These are phyloP conservation scores for Afroboletus lepidellus DNA, from an alignment of 1,284 basidiomycete species.

Conservation along the genomic window DNA sequence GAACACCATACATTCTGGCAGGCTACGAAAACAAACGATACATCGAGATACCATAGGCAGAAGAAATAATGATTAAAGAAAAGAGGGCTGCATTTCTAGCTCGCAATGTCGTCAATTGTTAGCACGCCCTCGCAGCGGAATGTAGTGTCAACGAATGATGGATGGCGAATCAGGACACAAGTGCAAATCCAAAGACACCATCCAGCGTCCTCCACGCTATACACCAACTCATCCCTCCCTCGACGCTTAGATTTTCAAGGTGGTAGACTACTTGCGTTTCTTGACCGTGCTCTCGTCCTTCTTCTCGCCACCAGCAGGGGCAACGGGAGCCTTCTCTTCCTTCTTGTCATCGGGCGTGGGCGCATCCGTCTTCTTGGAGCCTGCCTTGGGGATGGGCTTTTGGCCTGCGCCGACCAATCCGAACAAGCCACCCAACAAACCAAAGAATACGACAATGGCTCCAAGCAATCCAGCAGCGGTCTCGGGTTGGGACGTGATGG, in stretches of 20 bases:
- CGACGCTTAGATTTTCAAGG: conserved; percentile 10
- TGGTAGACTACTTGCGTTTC: conserved; percentile 33
- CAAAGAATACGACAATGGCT: conserved; percentile 75
- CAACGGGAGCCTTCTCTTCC: conserved; percentile 60
- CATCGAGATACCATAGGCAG: background rate
- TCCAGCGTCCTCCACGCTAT: conserved; percentile 15
- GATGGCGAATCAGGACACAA: background rate
- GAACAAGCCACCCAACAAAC: conserved; percentile 77
- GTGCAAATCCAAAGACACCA: conserved; percentile 4
- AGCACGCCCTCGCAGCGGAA: conserved; percentile 7
- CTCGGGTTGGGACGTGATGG: conserved; percentile 82
- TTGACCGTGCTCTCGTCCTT: conserved; percentile 40
- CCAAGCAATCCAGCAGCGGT: conserved; percentile 77
- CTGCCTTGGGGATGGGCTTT: conserved; percentile 68
- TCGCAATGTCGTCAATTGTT: conserved; percentile 4
- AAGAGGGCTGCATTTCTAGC: background rate
- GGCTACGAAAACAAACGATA: conserved; percentile 24
- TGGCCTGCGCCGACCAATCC: conserved; percentile 73
- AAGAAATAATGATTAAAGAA: conserved; percentile 9
- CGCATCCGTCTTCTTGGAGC: conserved; percentile 70
- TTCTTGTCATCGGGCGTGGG: conserved; percentile 64
- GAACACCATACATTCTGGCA: conserved; percentile 25
- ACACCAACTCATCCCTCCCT: conserved; percentile 7
- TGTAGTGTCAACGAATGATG: conserved; percentile 10
- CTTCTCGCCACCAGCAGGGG: conserved; percentile 66